Evolutionary conservation across 2,329 filamentous ascomycete genomes (phyloP).

Genomic region (Monilinia polystroma): DNA sequence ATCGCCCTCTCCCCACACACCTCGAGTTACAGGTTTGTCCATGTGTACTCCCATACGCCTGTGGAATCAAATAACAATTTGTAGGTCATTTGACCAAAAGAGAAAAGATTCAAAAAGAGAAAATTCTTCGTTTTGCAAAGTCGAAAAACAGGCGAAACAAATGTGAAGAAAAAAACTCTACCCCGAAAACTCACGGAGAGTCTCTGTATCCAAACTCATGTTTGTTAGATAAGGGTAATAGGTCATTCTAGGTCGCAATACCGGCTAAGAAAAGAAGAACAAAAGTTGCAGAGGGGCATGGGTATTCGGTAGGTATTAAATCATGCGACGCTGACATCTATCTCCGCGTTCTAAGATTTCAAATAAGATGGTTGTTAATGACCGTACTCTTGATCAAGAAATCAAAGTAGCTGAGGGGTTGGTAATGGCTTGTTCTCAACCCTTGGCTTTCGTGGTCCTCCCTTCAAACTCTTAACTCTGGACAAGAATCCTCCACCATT

Average conservation of each 20-base stretch:
- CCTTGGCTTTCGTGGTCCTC: conserved; percentile 55
- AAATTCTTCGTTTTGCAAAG: neutral
- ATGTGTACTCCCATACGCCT: conserved; percentile 16
- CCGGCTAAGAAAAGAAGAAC: neutral
- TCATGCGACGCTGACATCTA: neutral
- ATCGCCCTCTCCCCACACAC: neutral
- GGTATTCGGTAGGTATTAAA: neutral
- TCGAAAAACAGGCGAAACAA: conserved; percentile 4
- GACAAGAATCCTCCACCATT: conserved; percentile 60
- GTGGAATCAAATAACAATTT: conserved; percentile 19
- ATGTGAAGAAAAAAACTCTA: neutral
- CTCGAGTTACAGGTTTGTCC: conserved; percentile 5
- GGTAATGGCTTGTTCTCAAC: conserved; percentile 18
- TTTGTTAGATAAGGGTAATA: neutral
- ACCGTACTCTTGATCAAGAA: neutral
- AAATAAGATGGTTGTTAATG: neutral
- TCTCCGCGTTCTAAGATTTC: neutral
- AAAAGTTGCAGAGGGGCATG: neutral
- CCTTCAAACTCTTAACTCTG: conserved; percentile 80
- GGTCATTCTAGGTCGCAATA: neutral
- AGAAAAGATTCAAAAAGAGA: conserved; percentile 10
- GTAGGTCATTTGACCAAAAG: neutral
- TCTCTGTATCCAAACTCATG: conserved; percentile 8
- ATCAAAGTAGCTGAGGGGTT: conserved; percentile 15
- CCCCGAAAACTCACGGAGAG: neutral